A percentile compares a stretch with the other conserved stretches of the same genome.
Conservation (phyloP, 2,329 filamentous ascomycete species). For the Tolypocladium tundrense region DNA sequence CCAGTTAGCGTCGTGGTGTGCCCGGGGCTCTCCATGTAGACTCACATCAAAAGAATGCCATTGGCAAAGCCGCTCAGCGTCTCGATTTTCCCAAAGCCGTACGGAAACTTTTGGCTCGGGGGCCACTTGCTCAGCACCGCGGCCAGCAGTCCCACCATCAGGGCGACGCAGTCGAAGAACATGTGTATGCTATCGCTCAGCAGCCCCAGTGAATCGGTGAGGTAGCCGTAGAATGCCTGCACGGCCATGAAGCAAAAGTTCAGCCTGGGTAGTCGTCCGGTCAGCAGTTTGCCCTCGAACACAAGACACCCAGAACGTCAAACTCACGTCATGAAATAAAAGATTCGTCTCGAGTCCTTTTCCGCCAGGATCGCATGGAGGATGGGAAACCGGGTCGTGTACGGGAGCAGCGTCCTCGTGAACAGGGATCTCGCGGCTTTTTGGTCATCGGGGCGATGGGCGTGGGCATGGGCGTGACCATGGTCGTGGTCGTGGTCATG, state of each 20-base stretch:
- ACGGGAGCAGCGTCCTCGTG: slow-evolving; percentile 62
- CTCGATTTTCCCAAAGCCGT: slow-evolving; percentile 94
- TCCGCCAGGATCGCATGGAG: slow-evolving; percentile 79
- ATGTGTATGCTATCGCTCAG: slow-evolving; percentile 98
- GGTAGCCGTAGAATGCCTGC: slow-evolving; percentile 86
- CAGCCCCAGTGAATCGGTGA: slow-evolving; percentile 88
- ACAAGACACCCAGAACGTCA: not conserved
- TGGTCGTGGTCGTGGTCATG: slow-evolving; percentile 8
- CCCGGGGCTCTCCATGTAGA: not conserved
- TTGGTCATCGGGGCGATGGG: slow-evolving; percentile 24
- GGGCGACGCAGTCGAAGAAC: slow-evolving; percentile 95
- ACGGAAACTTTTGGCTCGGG: slow-evolving; percentile 77
- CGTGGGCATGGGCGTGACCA: slow-evolving; percentile 13
- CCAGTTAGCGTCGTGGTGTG: slow-evolving; percentile 4
- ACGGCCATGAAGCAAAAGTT: slow-evolving; percentile 94
- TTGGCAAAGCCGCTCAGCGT: slow-evolving; percentile 94
- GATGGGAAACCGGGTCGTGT: slow-evolving; percentile 62
- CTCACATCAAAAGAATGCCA: slow-evolving; percentile 83
- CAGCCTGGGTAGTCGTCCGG: slow-evolving; percentile 42
- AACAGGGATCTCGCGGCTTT: slow-evolving; percentile 51
- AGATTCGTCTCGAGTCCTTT: slow-evolving; percentile 87
- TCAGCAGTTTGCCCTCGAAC: slow-evolving; percentile 1
- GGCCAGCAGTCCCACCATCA: slow-evolving; percentile 82
- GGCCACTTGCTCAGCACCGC: slow-evolving; percentile 97
- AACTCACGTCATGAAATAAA: slow-evolving; percentile 86